Evolutionary conservation across 2,329 filamentous ascomycete genomes (phyloP).

Genomic region (Chaetoscypha palmicola): DNA sequence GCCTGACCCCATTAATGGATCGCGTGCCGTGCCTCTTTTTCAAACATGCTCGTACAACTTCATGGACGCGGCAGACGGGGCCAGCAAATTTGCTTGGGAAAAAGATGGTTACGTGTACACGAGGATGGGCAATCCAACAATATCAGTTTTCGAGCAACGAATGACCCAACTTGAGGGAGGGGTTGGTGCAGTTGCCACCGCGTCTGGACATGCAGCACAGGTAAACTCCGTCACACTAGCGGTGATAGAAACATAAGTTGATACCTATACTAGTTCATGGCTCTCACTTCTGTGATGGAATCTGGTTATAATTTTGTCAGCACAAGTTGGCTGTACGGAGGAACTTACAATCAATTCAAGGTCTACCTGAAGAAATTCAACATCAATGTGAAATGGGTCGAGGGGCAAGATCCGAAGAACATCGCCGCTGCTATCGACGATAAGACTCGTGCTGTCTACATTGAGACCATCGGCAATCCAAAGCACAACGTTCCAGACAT

Average conservation of each 20-base stretch:
- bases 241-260: too few species aligned
- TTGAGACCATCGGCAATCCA: slow-evolving; percentile 62
- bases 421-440: slow-evolving; percentile 57
- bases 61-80: slow-evolving; percentile 63
- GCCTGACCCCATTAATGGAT: slow-evolving; percentile 55
- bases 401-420: slow-evolving; percentile 50
- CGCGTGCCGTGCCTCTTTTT: slow-evolving; percentile 64
- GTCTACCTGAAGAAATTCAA: slow-evolving; percentile 56
- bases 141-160: slow-evolving; percentile 63
- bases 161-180: slow-evolving; percentile 62
- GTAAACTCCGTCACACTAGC: too few species aligned
- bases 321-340: slow-evolving; percentile 59
- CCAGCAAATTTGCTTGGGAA: slow-evolving; percentile 62
- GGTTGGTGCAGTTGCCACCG: slow-evolving; percentile 54
- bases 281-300: slow-evolving; percentile 54
- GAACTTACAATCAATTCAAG: slow-evolving; percentile 62
- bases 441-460: slow-evolving; percentile 59
- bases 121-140: slow-evolving; percentile 24
- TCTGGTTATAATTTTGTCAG: slow-evolving; percentile 60
- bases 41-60: slow-evolving; percentile 61
- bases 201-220: slow-evolving; percentile 58
- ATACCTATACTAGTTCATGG: slow-evolving; percentile 56
- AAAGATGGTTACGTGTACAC: slow-evolving; percentile 68
- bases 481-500: slow-evolving; percentile 63
- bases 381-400: slow-evolving; percentile 58